Evolutionary conservation across 495 filamentous ascomycete species (phyloP), one percentile per base, ranked within the genome.

Genomic region (Podospora australis): DNA sequence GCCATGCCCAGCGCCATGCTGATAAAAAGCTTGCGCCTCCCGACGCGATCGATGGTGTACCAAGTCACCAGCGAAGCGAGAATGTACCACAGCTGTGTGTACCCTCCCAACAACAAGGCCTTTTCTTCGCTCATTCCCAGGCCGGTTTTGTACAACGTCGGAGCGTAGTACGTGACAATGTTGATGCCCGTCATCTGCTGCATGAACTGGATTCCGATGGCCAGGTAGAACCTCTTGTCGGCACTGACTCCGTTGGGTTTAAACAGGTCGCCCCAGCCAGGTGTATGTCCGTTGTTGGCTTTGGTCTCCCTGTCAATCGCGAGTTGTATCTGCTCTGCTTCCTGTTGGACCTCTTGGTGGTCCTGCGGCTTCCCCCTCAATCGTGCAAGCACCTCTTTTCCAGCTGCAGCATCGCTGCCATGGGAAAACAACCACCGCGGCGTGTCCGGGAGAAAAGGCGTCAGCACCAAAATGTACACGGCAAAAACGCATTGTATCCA

Each of bases 101-200:
- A 72, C 28, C 77, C 77, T 19, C 69, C 67, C 10, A 79, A 63
- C 38, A 79, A 67, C 49, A 79, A 58, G 1, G 78, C 66, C 4
- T 74, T 53, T 35, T 76, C 71, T 5, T 71, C 69, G 22, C 67
- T 69, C 36, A 81, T 66, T 13, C 74, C 70, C 57, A 84, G 69
- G 16, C 67, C 73, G 6, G 68, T 61, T 28, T 71, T 64, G 41
- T 78, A 79, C 17, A 84, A 69, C 14, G 68, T 64, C 19, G 78
- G 74, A 11, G 72, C 66, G 59, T 75, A 79, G 44, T 77, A 77
- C 39, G 71, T 77, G 34, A 81, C 67, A 53, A 80, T 63, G 44
- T 78, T 80, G 44, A 73, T 67, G 9, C 78, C 78, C 8, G 55
- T 58, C 46, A 65, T 52, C 39, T 78, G 71, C 54, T 78, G 69